These are phyloP conservation scores for Pezicula neosporulosa DNA, from an alignment of 2,329 filamentous ascomycete genomes.

Conservation along the genomic window DNA sequence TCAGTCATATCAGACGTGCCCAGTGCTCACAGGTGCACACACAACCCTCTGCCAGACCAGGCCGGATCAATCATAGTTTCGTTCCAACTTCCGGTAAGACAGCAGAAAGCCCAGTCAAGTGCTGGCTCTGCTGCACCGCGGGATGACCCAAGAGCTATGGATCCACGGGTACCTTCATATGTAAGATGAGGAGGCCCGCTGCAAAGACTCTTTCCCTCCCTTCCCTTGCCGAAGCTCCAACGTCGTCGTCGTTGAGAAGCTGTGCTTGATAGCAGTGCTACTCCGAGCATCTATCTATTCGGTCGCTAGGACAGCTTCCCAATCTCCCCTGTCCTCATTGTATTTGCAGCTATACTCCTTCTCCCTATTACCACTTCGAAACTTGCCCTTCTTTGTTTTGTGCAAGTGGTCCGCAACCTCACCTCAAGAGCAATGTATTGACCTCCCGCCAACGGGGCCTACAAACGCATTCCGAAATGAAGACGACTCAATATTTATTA, in stretches of 20 bases:
- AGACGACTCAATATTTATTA: not conserved
- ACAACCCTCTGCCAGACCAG: not conserved
- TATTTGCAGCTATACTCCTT: conserved; percentile 11
- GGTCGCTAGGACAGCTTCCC: too few species aligned
- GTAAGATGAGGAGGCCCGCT: conserved; percentile 20
- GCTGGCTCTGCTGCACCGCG: conserved; percentile 15
- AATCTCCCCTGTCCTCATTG: not conserved
- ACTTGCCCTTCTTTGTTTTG: conserved; percentile 5
- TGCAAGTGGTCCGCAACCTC: conserved; percentile 8
- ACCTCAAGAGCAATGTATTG: conserved; percentile 19
- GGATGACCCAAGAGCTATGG: conserved; percentile 10
- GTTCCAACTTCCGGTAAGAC: not conserved
- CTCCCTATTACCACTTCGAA: conserved; percentile 13
- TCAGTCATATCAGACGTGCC: too few species aligned
- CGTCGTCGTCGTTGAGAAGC: too few species aligned
- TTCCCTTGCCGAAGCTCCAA: not conserved
- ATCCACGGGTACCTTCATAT: conserved; percentile 2
- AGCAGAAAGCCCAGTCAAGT: not conserved
- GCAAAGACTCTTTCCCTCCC: conserved; percentile 8
- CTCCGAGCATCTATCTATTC: too few species aligned
- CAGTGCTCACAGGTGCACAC: not conserved
- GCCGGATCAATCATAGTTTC: conserved; percentile 9
- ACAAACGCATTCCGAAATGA: conserved; percentile 5
- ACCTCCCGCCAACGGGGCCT: conserved; percentile 8
- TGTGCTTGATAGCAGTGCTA: too few species aligned